Percentiles rank a stretch among this genome's conserved stretches.
These are phyloP conservation scores for Lecanicillium sp. DNA, from an alignment of 2,329 filamentous ascomycete genomes.

Conservation along the genomic window DNA sequence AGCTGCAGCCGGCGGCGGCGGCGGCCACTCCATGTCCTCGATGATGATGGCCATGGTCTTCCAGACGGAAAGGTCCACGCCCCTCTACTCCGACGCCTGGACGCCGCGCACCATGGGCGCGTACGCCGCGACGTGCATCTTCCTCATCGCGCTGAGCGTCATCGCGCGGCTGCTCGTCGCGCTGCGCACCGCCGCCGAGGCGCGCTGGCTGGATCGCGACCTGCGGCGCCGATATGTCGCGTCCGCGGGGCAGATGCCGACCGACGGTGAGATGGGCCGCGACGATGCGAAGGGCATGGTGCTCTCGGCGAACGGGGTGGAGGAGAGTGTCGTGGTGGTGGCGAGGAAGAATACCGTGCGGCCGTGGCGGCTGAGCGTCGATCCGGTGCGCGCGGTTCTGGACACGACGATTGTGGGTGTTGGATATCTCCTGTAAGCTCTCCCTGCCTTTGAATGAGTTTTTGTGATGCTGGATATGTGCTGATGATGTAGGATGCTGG, in stretches of 20 bases:
- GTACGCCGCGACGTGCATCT: conserved; percentile 89
- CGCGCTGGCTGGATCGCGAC: conserved; percentile 63
- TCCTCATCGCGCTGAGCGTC: conserved; percentile 71
- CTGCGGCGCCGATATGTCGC: conserved; percentile 71
- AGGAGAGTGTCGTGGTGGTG: conserved; percentile 74
- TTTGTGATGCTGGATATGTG: conserved; percentile 1
- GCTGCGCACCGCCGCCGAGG: conserved; percentile 57
- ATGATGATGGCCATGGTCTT: conserved; percentile 50
- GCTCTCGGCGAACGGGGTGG: conserved; percentile 69
- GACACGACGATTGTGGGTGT: conserved; percentile 69
- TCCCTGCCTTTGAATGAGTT: not conserved
- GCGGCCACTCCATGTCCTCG: not conserved
- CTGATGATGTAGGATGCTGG: conserved; percentile 66
- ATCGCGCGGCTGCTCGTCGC: conserved; percentile 67
- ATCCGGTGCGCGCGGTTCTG: conserved; percentile 65
- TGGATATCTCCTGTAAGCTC: conserved; percentile 76
- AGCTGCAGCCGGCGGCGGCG: not conserved
- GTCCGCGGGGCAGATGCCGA: conserved; percentile 56
- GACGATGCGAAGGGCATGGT: conserved; percentile 61
- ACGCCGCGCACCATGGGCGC: conserved; percentile 61
- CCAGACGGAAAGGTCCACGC: conserved; percentile 45
- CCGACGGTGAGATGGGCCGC: conserved; percentile 52
- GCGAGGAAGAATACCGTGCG: conserved; percentile 48
- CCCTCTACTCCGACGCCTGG: conserved; percentile 61
- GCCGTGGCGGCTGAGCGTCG: conserved; percentile 78